Evolutionary conservation across 2,329 filamentous ascomycete genomes (phyloP).

Genomic region (Talaromyces sp.): DNA sequence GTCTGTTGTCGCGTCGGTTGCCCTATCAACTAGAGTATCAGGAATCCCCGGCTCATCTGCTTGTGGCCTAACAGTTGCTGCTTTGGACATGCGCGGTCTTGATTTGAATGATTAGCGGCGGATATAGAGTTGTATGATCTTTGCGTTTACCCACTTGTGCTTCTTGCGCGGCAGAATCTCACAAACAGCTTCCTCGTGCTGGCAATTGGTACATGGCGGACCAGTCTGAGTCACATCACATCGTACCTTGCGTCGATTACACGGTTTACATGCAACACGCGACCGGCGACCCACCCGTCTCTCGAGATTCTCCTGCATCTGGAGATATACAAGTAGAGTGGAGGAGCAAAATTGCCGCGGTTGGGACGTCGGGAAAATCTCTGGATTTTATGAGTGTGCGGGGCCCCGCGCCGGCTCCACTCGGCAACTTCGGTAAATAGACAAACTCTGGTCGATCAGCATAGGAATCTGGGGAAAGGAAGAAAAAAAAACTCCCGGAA

Average conservation of each 20-base stretch:
- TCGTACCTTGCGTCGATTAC: conserved; percentile 7
- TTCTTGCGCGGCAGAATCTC: conserved; percentile 6
- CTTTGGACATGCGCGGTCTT: neutral
- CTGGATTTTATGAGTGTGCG: neutral
- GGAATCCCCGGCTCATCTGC: neutral
- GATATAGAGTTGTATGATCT: no score
- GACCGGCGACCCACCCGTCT: conserved; percentile 4
- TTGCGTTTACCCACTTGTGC: neutral
- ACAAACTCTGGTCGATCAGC: neutral
- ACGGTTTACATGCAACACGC: conserved; percentile 6
- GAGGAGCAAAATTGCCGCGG: conserved; percentile 1
- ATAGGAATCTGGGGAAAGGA: neutral
- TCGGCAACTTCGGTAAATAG: conserved; percentile 4
- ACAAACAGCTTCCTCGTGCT: conserved; percentile 2
- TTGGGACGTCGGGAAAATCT: neutral
- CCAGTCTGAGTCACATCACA: conserved; percentile 7
- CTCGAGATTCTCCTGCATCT: neutral
- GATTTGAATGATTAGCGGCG: no score
- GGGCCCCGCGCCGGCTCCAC: neutral
- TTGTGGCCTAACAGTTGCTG: neutral
- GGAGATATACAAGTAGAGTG: neutral
- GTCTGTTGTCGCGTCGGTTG: neutral
- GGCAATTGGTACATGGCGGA: conserved; percentile 9
- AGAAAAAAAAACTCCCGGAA: neutral
- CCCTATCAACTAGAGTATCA: neutral